These are phyloP conservation scores for Verbascum thapsus DNA, from an alignment of 257 asterid genomes.

Conservation along the genomic window DNA sequence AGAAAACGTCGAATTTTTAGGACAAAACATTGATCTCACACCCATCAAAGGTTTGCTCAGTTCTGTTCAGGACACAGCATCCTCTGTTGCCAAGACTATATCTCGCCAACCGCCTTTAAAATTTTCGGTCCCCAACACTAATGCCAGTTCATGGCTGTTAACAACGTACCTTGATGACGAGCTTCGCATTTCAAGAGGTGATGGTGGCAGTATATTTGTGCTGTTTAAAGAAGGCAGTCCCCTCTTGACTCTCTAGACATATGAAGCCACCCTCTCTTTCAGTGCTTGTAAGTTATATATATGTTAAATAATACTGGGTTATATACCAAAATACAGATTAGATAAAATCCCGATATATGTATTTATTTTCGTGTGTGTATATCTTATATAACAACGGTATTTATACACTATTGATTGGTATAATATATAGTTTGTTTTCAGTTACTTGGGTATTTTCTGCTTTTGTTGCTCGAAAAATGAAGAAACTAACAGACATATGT, in stretches of 20 bases:
- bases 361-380: neutral
- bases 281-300: constrained; percentile 6
- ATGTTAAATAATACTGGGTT: neutral
- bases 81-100: constrained; percentile 76
- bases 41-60: constrained; percentile 76
- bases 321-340: neutral
- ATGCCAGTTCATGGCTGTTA: constrained; percentile 84
- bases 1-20: constrained; percentile 71
- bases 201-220: constrained; percentile 82
- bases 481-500: neutral
- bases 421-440: neutral
- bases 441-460: neutral
- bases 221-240: constrained; percentile 76
- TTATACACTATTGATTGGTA: neutral
- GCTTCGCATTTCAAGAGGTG: constrained; percentile 87
- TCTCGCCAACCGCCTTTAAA: constrained; percentile 82
- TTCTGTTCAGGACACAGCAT: constrained; percentile 83
- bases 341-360: neutral
- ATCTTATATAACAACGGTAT: neutral
- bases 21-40: constrained; percentile 79
- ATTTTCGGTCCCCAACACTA: constrained; percentile 56
- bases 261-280: neutral
- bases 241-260: constrained; percentile 48
- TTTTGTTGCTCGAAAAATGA: neutral
- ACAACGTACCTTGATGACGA: constrained; percentile 86